phyloP scores from a whole-genome alignment of 176 grass and related monocot genomes.

The Aegilops tauschii region DNA sequence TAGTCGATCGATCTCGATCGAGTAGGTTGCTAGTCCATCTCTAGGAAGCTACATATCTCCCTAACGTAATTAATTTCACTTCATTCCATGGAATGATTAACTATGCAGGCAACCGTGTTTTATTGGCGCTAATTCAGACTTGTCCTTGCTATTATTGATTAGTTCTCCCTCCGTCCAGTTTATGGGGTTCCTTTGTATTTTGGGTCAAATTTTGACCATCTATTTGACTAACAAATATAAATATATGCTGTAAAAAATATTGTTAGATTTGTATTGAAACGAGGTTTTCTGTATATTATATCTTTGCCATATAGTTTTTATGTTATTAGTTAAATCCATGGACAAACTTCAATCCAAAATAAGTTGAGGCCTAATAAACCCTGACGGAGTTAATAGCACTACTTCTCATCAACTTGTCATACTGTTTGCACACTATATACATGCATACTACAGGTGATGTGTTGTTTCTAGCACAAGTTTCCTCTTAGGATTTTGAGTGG shows the following conservation, averaged over 20 bases:
- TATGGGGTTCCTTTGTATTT: too few species aligned
- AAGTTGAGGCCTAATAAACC: too few species aligned
- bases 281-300: too few species aligned
- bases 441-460: background rate
- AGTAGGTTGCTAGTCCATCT: background rate
- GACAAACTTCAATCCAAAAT: too few species aligned
- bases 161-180: too few species aligned
- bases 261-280: too few species aligned
- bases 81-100: conserved; percentile 4
- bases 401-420: background rate
- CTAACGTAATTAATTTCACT: background rate
- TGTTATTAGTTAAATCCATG: too few species aligned
- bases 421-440: background rate
- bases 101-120: conserved; percentile 20
- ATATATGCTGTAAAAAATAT: too few species aligned
- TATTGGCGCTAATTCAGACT: background rate
- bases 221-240: too few species aligned
- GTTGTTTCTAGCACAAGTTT: conserved; percentile 11
- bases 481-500: background rate
- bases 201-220: too few species aligned
- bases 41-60: background rate
- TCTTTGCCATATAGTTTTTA: too few species aligned
- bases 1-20: background rate
- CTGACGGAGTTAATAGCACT: background rate
- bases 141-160: conserved; percentile 1